phyloP scores from a whole-genome alignment of 2,329 filamentous ascomycete species.

The Nakataea oryzae region DNA sequence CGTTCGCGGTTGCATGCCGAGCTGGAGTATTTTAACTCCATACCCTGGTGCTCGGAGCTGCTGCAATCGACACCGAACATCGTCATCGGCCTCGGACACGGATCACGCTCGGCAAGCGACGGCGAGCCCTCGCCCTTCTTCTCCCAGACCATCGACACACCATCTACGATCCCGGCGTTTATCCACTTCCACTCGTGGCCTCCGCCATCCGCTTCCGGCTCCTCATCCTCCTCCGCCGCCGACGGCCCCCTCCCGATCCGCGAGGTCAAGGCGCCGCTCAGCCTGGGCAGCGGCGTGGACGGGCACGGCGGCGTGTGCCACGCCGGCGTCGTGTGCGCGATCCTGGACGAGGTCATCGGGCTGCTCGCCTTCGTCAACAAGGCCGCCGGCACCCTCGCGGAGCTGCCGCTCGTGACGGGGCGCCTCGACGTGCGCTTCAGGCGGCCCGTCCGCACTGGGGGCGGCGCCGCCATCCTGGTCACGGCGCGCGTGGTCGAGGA shows the following conservation, averaged over 20 bases:
- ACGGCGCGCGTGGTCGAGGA: conserved; percentile 29
- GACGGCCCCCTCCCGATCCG: conserved; percentile 7
- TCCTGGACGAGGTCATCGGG: conserved; percentile 49
- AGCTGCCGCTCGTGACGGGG: conserved; percentile 30
- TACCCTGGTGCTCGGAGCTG: conserved; percentile 37
- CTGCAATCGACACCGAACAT: conserved; percentile 26
- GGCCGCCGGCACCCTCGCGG: conserved; percentile 7
- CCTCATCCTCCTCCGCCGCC: background rate
- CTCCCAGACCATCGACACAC: conserved; percentile 38
- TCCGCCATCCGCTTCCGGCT: background rate
- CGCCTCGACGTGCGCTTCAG: conserved; percentile 45
- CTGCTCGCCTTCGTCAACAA: conserved; percentile 33
- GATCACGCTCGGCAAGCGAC: background rate
- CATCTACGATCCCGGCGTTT: conserved; percentile 34
- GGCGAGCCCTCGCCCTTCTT: conserved; percentile 25
- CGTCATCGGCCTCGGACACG: conserved; percentile 30
- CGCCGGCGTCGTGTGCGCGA: conserved; percentile 43
- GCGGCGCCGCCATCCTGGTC: conserved; percentile 33
- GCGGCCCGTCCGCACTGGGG: conserved; percentile 34
- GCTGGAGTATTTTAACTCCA: conserved; percentile 20
- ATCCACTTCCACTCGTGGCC: conserved; percentile 25
- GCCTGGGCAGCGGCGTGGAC: conserved; percentile 39
- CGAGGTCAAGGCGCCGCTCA: conserved; percentile 21
- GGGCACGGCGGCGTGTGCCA: conserved; percentile 42
- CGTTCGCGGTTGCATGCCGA: conserved; percentile 7